phyloP scores from a whole-genome alignment of 2,329 filamentous ascomycete species.

The Ascocoryne sarcoides region DNA sequence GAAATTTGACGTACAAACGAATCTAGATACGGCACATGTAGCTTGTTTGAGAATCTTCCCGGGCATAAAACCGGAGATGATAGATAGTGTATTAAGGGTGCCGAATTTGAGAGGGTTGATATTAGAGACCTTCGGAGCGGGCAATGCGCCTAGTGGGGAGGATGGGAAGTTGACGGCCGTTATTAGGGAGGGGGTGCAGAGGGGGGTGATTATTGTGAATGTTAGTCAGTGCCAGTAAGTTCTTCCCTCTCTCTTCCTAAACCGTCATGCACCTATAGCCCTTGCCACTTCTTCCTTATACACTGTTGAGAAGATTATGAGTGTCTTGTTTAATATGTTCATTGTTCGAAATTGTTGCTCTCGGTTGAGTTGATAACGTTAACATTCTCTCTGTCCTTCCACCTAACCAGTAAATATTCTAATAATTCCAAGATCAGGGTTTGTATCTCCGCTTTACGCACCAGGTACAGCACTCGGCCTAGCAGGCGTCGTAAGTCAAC shows the following conservation, averaged over 20 bases:
- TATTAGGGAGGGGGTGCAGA: constrained; percentile 52
- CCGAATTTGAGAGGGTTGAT: constrained; percentile 57
- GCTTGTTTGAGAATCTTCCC: constrained; percentile 65
- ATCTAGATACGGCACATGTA: constrained; percentile 56
- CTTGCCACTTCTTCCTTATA: too few species aligned
- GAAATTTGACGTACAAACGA: constrained; percentile 52
- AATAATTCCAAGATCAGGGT: constrained; percentile 41
- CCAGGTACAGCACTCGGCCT: constrained; percentile 51
- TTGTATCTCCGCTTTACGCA: constrained; percentile 49
- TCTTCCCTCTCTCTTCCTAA: neutral
- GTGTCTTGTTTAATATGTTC: too few species aligned
- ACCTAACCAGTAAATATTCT: too few species aligned
- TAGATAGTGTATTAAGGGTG: constrained; percentile 55
- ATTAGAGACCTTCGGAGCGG: constrained; percentile 64
- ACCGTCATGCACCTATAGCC: too few species aligned
- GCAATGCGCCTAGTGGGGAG: constrained; percentile 60
- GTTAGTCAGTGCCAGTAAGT: constrained; percentile 49
- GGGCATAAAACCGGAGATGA: constrained; percentile 62
- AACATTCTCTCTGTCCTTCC: too few species aligned
- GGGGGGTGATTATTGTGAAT: constrained; percentile 64
- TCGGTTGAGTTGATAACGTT: too few species aligned
- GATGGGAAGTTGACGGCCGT: constrained; percentile 50
- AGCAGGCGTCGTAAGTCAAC: constrained; percentile 48
- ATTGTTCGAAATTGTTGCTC: too few species aligned
- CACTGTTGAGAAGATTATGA: too few species aligned